Base-by-base conservation (phyloP, 2,329 filamentous ascomycete genomes). In the Aspergillus luchuensis region DNA sequence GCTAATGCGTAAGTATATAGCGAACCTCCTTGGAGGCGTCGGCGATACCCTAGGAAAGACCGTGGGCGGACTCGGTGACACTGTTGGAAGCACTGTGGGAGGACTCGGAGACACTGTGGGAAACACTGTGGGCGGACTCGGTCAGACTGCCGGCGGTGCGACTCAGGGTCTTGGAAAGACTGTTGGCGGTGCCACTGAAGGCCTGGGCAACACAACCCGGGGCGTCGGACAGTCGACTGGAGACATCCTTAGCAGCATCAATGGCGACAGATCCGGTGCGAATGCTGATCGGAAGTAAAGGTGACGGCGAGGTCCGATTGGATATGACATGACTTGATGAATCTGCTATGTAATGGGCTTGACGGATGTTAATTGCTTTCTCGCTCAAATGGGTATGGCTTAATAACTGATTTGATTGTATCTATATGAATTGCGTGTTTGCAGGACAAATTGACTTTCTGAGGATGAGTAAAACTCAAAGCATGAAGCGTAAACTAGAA, bases 171-270 rank as follows among this genome's bases (percentile, higher is more conserved):
- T 76, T 4, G 72, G 73, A 17, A 70, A 69, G 56, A 76, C 74
- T 4, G 73, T 75, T 10, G 74, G 74, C 36, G 68, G 71, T 54
- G 70, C 71, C 56, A 75, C 74, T 21, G 67, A 73, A 17, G 69
- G 69, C 0, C 49, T 73, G 33, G 71, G 71, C 8, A 50, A 74
- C 36, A 71, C 72, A 1, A 64, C 70, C n/a, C 72, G 71, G 60
- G 54, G 66, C 6, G 62, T 61, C 21, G 64, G 60, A 45, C 38
- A 67, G 57, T 66, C 64, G 17, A 57, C 64, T 8, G 60, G 62
- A 33, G 50, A 60, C 13, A 43, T 41, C 5, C 58, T 64, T 28
- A 61, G 53, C 45, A 60, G 52, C 11, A 54, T 56, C 39, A 47
- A 47, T 21, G 53, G 53, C 15, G 53, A 56, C 17, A 39, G 53